Percentiles rank a stretch among this genome's conserved stretches.
Evolutionary conservation across 345 rosid species (phyloP).

Genomic region (Eucalyptus brandiana): DNA sequence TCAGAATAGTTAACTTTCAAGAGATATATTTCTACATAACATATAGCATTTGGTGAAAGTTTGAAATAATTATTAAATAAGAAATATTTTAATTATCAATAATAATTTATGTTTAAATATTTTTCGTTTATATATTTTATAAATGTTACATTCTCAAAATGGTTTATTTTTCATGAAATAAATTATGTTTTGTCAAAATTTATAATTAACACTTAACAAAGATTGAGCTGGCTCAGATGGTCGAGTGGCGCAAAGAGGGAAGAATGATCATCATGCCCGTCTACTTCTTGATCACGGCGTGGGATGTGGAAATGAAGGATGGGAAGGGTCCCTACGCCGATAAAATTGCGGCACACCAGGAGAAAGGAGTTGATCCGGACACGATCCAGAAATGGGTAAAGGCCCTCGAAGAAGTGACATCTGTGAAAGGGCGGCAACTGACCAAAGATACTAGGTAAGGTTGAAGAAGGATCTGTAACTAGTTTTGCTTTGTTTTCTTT

Average conservation of each 20-base stretch:
- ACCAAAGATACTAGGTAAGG: not conserved
- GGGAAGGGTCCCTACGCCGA: not conserved
- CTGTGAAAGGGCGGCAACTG: not conserved
- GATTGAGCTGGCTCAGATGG: not conserved
- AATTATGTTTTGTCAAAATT: no score
- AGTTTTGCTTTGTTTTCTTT: no score
- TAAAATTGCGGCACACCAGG: rapidly evolving
- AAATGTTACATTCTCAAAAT: no score
- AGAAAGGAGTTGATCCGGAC: rapidly evolving
- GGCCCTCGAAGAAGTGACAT: not conserved
- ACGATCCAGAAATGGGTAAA: rapidly evolving
- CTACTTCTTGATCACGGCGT: not conserved
- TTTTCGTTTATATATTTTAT: no score
- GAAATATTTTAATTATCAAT: rapidly evolving
- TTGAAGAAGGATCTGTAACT: not conserved
- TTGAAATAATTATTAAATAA: no score
- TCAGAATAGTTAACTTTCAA: no score
- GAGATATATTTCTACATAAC: rapidly evolving
- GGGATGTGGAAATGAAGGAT: not conserved
- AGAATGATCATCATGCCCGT: not conserved
- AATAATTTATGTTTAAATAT: no score
- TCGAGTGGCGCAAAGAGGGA: not conserved
- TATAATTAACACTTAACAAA: no score
- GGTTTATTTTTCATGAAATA: rapidly evolving
- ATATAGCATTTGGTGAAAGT: no score